A percentile compares a stretch with the other conserved stretches of the same genome.
phyloP scores from a whole-genome alignment of 495 filamentous ascomycete genomes.

The Aspergillus nanangensis region DNA sequence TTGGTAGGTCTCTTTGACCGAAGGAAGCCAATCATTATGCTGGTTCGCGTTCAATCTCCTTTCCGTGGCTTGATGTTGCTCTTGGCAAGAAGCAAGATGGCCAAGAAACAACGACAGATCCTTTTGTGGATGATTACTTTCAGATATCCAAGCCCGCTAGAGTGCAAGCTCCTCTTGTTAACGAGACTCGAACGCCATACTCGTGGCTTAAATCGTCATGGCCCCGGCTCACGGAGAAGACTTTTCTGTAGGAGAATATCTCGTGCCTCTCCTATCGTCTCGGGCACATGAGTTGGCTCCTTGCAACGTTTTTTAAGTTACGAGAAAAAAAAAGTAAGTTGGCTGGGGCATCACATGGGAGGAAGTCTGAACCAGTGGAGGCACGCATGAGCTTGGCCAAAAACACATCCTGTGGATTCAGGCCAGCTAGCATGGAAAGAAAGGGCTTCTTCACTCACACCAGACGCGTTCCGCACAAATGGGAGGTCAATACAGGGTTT shows the following conservation, averaged over 20 bases:
- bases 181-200: constrained; percentile 2
- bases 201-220: constrained; percentile 7
- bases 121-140: background rate
- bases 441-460: too few relatives aligned
- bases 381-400: background rate
- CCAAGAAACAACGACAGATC: background rate
- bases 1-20: too few relatives aligned
- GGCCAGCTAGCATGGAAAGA: background rate
- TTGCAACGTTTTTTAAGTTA: background rate
- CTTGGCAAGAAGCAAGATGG: background rate
- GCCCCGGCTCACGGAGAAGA: background rate
- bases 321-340: background rate
- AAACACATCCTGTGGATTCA: background rate
- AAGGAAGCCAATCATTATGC: background rate
- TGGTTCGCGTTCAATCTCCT: background rate
- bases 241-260: background rate
- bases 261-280: background rate
- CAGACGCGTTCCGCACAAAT: too few relatives aligned
- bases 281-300: background rate
- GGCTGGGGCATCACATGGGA: background rate
- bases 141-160: background rate
- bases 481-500: too few relatives aligned
- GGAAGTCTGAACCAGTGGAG: background rate
- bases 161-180: background rate
- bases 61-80: background rate